Conservation (phyloP, 331 rosid genomes). For the Quercus tomentella region DNA sequence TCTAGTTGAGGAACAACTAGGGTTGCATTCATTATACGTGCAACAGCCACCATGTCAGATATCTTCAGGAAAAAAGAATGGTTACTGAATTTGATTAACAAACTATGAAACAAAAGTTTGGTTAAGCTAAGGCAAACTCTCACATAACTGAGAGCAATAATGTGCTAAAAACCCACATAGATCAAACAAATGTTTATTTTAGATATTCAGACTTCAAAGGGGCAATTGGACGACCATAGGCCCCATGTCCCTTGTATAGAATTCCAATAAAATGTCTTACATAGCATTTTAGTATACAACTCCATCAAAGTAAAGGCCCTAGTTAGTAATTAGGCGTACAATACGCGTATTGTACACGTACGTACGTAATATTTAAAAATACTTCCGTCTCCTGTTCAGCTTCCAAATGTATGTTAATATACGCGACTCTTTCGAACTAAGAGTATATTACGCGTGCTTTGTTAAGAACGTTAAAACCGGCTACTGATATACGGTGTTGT, state of each 20-base stretch:
- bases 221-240: not conserved
- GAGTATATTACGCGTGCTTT: too few species aligned
- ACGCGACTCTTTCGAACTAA: too few species aligned
- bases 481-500: too few species aligned
- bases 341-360: too few species aligned
- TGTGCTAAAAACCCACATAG: not conserved
- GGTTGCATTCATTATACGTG: conserved; percentile 83
- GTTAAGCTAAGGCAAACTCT: conserved; percentile 10
- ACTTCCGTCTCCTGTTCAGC: too few species aligned
- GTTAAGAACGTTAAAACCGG: too few species aligned
- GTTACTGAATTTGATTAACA: conserved; percentile 2
- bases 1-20: conserved; percentile 88
- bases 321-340: too few species aligned
- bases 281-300: not conserved
- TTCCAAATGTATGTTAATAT: too few species aligned
- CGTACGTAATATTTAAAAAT: too few species aligned
- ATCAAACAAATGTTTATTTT: not conserved
- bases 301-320: not conserved
- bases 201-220: not conserved
- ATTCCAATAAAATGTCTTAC: not conserved
- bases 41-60: conserved; percentile 94
- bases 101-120: not conserved
- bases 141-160: not conserved
- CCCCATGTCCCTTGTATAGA: not conserved
- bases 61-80: conserved; percentile 42